Evolutionary conservation across 2,329 filamentous ascomycete species (phyloP), one percentile per base, ranked within the genome.

Genomic region (Ceratocystis variospora): DNA sequence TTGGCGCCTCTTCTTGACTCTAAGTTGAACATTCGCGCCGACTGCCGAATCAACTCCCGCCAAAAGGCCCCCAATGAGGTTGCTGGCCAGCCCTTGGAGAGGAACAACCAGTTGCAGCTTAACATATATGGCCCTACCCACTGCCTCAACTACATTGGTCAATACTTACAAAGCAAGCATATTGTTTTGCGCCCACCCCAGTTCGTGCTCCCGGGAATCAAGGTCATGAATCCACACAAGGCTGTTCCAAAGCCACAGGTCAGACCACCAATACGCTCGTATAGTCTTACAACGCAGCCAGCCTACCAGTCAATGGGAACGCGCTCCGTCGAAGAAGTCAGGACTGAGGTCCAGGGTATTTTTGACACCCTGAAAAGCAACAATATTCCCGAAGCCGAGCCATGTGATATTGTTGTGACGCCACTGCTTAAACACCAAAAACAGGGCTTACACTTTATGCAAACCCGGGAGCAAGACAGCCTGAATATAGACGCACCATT

Each of bases 381-480:
- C 66, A 84, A 90, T 68, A 77, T 97, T 5, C 88, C 88, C 0
- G 82, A 87, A 70, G 85, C 87, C 77, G 85, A 93, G 3, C 82
- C 89, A 0, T 80, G 84, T 64, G 69, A 76, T 1, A 75, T 78
- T 5, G 81, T 94, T 64, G 80, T 81, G 66, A 91, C 87, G 0
- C 79, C 83, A 33, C 77, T 97, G 19, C 83, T 96, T 53, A 81
- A 82, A 67, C 93, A 97, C 75, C 93, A 97, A 74, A 94, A 90
- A 74, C 91, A 96, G 75, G 93, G 88, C 0, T 80, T 97, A 0
- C 84, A 86, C 73, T 97, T 96, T 73, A 90, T 97, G 87, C 84
- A 80, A 8, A 82, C 83, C 22, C 88, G 89, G 69, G 93, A 97
- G 75, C 82, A 84, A 62, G 78, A 79, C 0, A 77, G 80, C 2